Percentiles rank a stretch among this genome's conserved stretches.
Conservation (phyloP, 2,329 filamentous ascomycete genomes). For the Fusarium palustre region DNA sequence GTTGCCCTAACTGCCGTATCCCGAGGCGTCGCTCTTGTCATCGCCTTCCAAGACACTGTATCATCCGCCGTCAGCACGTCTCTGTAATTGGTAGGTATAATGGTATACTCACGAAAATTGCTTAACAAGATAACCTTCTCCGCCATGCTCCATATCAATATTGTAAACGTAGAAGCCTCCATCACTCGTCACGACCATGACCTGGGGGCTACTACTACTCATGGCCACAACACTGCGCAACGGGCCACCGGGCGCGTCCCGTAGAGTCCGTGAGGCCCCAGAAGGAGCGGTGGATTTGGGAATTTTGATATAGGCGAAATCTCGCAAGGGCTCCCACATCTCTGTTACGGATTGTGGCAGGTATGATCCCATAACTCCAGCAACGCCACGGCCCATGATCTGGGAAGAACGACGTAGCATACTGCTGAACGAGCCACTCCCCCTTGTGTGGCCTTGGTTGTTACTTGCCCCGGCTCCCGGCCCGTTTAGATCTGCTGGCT, state of each 20-base stretch:
- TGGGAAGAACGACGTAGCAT: constrained; percentile 95
- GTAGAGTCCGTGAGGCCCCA: constrained; percentile 39
- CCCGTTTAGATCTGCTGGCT: constrained; percentile 56
- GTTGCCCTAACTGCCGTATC: constrained; percentile 52
- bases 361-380: constrained; percentile 90
- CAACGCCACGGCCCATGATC: constrained; percentile 89
- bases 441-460: constrained; percentile 55
- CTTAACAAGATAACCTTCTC: constrained; percentile 90
- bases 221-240: constrained; percentile 95
- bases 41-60: constrained; percentile 65
- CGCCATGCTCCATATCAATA: constrained; percentile 93
- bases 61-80: constrained; percentile 8
- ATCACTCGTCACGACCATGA: constrained; percentile 98
- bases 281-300: constrained; percentile 66
- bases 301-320: constrained; percentile 97
- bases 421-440: constrained; percentile 85
- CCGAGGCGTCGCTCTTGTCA: constrained; percentile 65
- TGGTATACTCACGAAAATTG: constrained; percentile 83
- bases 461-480: constrained; percentile 44
- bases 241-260: constrained; percentile 59
- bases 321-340: constrained; percentile 95
- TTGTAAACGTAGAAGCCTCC: constrained; percentile 95
- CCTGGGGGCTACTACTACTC: constrained; percentile 92
- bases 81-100: not conserved
- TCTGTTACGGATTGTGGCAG: constrained; percentile 93